Conservation (phyloP, 345 rosid genomes). For the Salix udensis region DNA sequence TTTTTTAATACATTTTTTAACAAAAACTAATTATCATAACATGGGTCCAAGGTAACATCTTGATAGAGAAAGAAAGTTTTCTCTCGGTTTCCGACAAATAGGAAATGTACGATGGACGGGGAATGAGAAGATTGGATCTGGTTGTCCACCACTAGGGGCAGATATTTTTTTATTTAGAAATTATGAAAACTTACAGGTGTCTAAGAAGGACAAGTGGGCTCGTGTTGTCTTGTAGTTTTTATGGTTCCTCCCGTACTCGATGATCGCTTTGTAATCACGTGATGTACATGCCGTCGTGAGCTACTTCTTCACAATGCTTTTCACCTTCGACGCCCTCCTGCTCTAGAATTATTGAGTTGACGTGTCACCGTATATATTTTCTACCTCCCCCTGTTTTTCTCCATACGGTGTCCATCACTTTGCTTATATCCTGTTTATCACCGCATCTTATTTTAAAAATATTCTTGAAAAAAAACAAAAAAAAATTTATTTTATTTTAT, state of each 20-base stretch:
- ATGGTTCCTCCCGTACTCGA: not conserved
- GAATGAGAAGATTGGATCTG: slow-evolving; percentile 2
- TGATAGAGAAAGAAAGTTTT: not conserved
- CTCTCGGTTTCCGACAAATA: not conserved
- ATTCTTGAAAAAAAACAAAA: too few species aligned
- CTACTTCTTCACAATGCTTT: not conserved
- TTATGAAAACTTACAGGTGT: not conserved
- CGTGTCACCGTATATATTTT: not conserved
- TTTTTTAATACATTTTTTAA: too few species aligned
- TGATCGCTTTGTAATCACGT: not conserved
- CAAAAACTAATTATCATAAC: too few species aligned
- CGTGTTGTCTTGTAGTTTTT: not conserved
- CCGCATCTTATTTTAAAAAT: too few species aligned
- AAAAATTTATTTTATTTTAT: too few species aligned
- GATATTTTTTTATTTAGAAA: not conserved
- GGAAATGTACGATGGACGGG: not conserved
- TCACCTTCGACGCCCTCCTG: not conserved
- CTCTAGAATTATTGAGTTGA: not conserved
- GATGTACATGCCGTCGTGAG: not conserved
- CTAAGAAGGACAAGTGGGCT: not conserved
- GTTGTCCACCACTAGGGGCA: slow-evolving; percentile 24
- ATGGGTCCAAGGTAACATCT: too few species aligned
- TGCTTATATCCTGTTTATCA: not conserved
- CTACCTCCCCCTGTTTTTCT: not conserved
- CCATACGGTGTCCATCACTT: not conserved